phyloP scores from a whole-genome alignment of 2,329 filamentous ascomycete species.

The Fusarium guadeloupense region DNA sequence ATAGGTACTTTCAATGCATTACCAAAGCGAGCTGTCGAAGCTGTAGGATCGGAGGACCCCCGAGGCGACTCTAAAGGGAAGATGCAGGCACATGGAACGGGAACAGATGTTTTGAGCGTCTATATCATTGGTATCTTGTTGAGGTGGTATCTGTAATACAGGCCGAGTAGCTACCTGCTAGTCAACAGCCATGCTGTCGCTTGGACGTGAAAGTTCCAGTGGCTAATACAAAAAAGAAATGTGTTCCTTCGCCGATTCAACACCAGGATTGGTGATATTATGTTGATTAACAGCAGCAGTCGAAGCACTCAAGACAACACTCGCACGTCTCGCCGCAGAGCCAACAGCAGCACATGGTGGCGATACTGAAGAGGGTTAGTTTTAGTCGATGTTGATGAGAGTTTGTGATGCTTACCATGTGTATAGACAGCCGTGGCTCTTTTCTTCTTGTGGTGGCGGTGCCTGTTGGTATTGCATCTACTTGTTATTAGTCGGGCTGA shows the following conservation, averaged over 20 bases:
- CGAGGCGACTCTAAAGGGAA: not conserved
- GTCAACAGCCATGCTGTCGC: not conserved
- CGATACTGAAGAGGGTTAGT: constrained; percentile 43
- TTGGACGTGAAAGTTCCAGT: not conserved
- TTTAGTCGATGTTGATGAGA: rapidly evolving
- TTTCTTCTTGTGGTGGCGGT: constrained; percentile 50
- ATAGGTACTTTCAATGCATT: constrained; percentile 49
- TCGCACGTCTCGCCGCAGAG: constrained; percentile 56
- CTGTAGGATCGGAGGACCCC: constrained; percentile 8
- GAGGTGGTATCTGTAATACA: constrained; percentile 17
- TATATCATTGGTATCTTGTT: not conserved
- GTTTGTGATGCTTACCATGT: constrained; percentile 44
- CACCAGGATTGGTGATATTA: not conserved
- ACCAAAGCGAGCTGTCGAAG: constrained; percentile 45
- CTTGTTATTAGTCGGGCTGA: constrained; percentile 2
- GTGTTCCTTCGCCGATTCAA: constrained; percentile 1
- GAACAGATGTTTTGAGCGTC: not conserved
- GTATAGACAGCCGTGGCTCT: constrained; percentile 55
- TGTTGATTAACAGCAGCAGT: constrained; percentile 50
- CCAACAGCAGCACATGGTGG: constrained; percentile 56
- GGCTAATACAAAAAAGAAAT: constrained; percentile 6
- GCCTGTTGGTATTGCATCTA: constrained; percentile 48
- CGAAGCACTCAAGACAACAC: constrained; percentile 54
- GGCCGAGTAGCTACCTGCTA: constrained; percentile 1
- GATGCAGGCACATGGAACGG: not conserved